Conservation (phyloP, 306 rosid genomes). For the Luffa acutangula region DNA sequence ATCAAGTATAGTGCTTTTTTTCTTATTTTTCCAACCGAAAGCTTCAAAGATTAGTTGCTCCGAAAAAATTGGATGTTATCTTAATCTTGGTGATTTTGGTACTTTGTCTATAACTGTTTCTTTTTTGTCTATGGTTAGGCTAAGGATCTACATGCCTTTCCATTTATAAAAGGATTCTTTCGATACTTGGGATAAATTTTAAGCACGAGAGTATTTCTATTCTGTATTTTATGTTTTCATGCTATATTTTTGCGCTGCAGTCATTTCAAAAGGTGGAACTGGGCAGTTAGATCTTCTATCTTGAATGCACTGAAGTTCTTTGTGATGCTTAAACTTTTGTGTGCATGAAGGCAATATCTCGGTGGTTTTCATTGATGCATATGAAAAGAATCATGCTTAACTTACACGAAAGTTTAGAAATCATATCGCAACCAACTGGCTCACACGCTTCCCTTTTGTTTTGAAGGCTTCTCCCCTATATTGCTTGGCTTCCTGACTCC, state of each 20-base stretch:
- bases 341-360: neutral
- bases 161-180: neutral
- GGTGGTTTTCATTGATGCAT: neutral
- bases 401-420: neutral
- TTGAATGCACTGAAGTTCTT: slow-evolving; percentile 43
- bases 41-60: neutral
- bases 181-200: neutral
- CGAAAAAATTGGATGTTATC: neutral
- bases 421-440: neutral
- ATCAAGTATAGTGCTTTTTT: neutral
- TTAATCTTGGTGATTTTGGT: neutral
- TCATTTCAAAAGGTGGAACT: slow-evolving; percentile 76
- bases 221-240: neutral
- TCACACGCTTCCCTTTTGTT: neutral
- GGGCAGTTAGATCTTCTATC: slow-evolving; percentile 94
- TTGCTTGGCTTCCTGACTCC: neutral
- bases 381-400: neutral
- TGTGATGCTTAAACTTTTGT: neutral
- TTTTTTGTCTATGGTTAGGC: neutral
- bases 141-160: neutral
- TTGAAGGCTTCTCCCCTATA: neutral
- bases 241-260: slow-evolving; percentile 30
- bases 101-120: neutral
- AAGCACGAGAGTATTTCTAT: neutral
- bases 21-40: neutral